Percentiles rank a stretch among this genome's conserved stretches.
Evolutionary conservation across 345 rosid genomes (phyloP).

Genomic region (Acer yangbiense): DNA sequence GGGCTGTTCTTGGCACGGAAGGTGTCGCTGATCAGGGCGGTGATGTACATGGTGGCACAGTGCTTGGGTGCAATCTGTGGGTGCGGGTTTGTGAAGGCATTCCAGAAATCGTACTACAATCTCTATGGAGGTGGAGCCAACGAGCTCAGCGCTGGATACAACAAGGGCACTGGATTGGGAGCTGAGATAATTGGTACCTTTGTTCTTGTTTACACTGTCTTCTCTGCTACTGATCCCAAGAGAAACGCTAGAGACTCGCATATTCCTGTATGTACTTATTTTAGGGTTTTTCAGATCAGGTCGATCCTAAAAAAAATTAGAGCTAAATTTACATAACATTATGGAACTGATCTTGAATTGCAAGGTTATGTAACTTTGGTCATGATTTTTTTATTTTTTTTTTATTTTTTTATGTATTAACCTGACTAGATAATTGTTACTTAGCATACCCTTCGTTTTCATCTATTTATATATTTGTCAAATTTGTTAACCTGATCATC

Average conservation of each 20-base stretch:
- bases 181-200: constrained; percentile 82
- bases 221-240: constrained; percentile 83
- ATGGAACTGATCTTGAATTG: too few species aligned
- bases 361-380: too few species aligned
- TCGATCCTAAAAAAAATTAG: too few species aligned
- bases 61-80: constrained; percentile 68
- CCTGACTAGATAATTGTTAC: too few species aligned
- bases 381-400: too few species aligned
- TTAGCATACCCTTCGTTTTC: too few species aligned
- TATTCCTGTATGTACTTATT: constrained; percentile 54
- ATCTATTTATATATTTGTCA: too few species aligned
- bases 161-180: constrained; percentile 64
- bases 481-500: too few species aligned
- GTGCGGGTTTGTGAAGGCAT: constrained; percentile 49
- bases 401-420: too few species aligned
- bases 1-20: constrained; percentile 56
- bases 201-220: constrained; percentile 79
- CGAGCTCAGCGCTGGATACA: constrained; percentile 44
- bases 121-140: constrained; percentile 69
- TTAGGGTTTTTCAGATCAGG: too few species aligned
- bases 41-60: constrained; percentile 58
- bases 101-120: constrained; percentile 62
- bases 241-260: constrained; percentile 76
- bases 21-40: constrained; percentile 53
- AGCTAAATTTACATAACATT: too few species aligned